phyloP scores from a whole-genome alignment of 2,329 filamentous ascomycete species.

The Trichoderma endophyticum region DNA sequence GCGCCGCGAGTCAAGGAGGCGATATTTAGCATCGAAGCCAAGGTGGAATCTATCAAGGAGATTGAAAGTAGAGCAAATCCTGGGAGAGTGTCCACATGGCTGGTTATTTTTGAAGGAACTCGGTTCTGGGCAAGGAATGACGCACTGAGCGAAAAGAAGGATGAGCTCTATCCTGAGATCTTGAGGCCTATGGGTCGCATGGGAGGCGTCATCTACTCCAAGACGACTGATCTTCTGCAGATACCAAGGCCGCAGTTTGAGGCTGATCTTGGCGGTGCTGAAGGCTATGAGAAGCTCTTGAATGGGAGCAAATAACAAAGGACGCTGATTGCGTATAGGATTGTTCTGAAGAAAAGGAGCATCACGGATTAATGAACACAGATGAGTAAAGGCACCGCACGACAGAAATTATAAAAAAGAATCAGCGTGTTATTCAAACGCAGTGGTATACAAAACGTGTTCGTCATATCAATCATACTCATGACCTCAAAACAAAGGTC shows the following conservation, averaged over 20 bases:
- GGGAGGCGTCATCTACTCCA: conserved; percentile 82
- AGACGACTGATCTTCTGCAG: conserved; percentile 68
- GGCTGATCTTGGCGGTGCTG: conserved; percentile 49
- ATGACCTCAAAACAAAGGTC: not conserved
- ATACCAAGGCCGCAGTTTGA: conserved; percentile 61
- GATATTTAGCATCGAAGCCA: conserved; percentile 78
- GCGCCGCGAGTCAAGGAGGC: conserved; percentile 76
- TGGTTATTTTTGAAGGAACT: conserved; percentile 78
- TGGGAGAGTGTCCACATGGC: conserved; percentile 69
- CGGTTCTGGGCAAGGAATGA: conserved; percentile 89
- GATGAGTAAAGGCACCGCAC: not conserved
- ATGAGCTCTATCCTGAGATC: conserved; percentile 68
- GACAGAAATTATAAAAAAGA: not conserved
- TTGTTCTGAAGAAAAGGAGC: not conserved
- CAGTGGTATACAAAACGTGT: conserved; percentile 16
- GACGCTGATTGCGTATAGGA: not conserved
- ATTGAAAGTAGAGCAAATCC: conserved; percentile 70
- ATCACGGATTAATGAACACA: not conserved
- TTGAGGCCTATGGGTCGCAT: conserved; percentile 73
- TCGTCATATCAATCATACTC: conserved; percentile 13
- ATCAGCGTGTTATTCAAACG: conserved; percentile 8
- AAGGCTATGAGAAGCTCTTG: conserved; percentile 56
- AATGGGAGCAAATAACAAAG: conserved; percentile 32
- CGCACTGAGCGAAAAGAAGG: conserved; percentile 74
- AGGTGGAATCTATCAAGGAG: conserved; percentile 69